Conservation (phyloP, 1,284 basidiomycete species). For the Ceratobasidium sp. region DNA sequence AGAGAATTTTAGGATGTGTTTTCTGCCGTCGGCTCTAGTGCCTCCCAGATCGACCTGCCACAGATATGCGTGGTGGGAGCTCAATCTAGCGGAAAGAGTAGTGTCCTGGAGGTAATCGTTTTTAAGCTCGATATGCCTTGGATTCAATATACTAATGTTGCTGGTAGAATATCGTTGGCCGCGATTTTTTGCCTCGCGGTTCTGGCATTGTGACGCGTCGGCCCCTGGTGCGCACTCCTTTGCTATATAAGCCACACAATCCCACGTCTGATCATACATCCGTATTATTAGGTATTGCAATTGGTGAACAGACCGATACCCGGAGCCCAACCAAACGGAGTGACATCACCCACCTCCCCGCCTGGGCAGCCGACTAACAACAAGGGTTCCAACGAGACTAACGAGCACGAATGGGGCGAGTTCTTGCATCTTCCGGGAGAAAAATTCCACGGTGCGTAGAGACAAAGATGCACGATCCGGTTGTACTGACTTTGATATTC, state of each 20-base stretch:
- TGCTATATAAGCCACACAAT: not conserved
- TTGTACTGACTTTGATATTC: not conserved
- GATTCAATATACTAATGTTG: conserved; percentile 21
- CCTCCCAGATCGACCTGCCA: conserved; percentile 78
- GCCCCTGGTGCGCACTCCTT: conserved; percentile 68
- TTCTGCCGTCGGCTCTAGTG: conserved; percentile 74
- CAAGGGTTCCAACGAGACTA: conserved; percentile 70
- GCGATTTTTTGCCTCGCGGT: conserved; percentile 96
- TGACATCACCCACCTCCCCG: conserved; percentile 44
- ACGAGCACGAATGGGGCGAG: conserved; percentile 96
- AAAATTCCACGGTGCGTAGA: conserved; percentile 72
- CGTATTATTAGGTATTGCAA: conserved; percentile 75
- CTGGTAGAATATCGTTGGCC: conserved; percentile 89
- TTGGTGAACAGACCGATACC: conserved; percentile 79
- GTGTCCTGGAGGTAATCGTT: conserved; percentile 71
- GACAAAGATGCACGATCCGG: not conserved
- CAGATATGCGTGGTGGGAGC: conserved; percentile 86
- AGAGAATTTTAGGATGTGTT: conserved; percentile 65
- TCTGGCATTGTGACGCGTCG: conserved; percentile 97
- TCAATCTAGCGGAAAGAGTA: conserved; percentile 78
- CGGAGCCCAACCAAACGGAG: conserved; percentile 52
- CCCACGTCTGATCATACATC: conserved; percentile 14
- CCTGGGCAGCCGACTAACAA: conserved; percentile 51
- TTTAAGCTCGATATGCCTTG: not conserved
- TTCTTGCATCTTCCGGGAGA: conserved; percentile 95